These are phyloP conservation scores for Polychaeton citri DNA, from an alignment of 2,329 filamentous ascomycete genomes.

Conservation along the genomic window DNA sequence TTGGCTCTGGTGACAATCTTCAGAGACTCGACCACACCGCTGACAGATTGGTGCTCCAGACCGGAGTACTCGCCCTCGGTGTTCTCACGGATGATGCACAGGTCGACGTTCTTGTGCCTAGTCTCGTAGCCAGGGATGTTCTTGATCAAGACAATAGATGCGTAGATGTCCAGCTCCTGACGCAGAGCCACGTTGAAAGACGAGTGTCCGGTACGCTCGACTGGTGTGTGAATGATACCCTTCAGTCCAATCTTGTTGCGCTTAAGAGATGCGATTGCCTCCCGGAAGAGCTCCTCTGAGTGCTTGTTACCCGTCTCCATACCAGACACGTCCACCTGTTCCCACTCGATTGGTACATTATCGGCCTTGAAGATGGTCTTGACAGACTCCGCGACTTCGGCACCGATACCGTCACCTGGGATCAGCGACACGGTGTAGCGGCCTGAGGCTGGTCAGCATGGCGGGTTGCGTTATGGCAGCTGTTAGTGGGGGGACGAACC, in stretches of 20 bases:
- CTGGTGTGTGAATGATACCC: conserved; percentile 95
- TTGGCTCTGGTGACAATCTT: conserved; percentile 99
- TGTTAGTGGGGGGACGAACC: not conserved
- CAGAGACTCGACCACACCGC: conserved; percentile 93
- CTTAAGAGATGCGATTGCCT: conserved; percentile 88
- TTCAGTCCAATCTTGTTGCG: conserved; percentile 98
- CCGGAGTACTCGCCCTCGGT: conserved; percentile 99
- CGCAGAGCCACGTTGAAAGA: conserved; percentile 99
- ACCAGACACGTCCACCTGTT: conserved; percentile 92
- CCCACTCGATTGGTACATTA: conserved; percentile 97
- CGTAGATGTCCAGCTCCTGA: conserved; percentile 99
- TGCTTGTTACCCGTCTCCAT: conserved; percentile 73
- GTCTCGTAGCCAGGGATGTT: conserved; percentile 98
- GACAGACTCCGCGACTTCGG: conserved; percentile 93
- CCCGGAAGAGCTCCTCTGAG: conserved; percentile 88
- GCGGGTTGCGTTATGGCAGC: not conserved
- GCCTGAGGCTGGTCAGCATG: not conserved
- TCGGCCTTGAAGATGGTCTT: conserved; percentile 99
- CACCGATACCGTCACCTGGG: conserved; percentile 95
- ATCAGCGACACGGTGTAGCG: conserved; percentile 91
- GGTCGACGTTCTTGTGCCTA: conserved; percentile 90
- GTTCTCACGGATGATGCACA: conserved; percentile 99
- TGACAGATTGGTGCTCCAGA: conserved; percentile 94
- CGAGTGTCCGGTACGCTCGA: conserved; percentile 93
- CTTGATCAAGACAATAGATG: conserved; percentile 95